phyloP scores from a whole-genome alignment of 106 monocot species.

The Cymbidium sinense region DNA sequence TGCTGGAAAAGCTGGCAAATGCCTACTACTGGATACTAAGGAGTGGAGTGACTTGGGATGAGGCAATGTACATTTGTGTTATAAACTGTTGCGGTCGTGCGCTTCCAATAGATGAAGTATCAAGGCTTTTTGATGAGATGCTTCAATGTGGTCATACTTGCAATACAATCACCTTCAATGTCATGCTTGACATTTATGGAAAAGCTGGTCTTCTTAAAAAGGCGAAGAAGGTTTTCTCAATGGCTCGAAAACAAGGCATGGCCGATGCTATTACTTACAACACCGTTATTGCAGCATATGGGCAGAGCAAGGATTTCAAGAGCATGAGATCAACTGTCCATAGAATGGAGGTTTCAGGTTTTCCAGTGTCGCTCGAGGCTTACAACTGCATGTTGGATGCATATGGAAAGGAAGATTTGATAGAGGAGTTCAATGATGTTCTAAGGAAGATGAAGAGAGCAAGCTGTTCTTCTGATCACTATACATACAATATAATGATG shows the following conservation, averaged over 20 bases:
- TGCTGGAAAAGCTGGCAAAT: conserved; percentile 59
- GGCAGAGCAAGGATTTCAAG: conserved; percentile 45
- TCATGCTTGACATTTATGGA: conserved; percentile 79
- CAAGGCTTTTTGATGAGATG: conserved; percentile 88
- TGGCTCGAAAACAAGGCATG: conserved; percentile 67
- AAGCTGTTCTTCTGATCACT: conserved; percentile 75
- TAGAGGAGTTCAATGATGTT: conserved; percentile 67
- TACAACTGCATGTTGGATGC: conserved; percentile 89
- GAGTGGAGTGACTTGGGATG: conserved; percentile 53
- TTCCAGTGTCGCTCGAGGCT: conserved; percentile 66
- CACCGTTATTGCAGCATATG: conserved; percentile 78
- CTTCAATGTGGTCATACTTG: conserved; percentile 40
- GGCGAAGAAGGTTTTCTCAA: conserved; percentile 54
- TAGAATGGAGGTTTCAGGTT: conserved; percentile 64
- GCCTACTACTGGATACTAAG: conserved; percentile 68
- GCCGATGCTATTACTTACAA: conserved; percentile 85
- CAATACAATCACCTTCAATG: conserved; percentile 73
- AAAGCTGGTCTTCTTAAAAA: conserved; percentile 70
- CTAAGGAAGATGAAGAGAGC: conserved; percentile 68
- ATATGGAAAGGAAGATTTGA: conserved; percentile 65
- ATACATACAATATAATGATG: conserved; percentile 94
- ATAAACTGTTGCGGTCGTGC: conserved; percentile 89
- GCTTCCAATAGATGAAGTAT: conserved; percentile 85
- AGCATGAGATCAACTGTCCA: conserved; percentile 50
- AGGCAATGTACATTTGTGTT: conserved; percentile 83